A percentile compares a stretch with the other conserved stretches of the same genome.
These are phyloP conservation scores for Byssochlamys sp. DNA, from an alignment of 2,329 filamentous ascomycete species.

Conservation along the genomic window DNA sequence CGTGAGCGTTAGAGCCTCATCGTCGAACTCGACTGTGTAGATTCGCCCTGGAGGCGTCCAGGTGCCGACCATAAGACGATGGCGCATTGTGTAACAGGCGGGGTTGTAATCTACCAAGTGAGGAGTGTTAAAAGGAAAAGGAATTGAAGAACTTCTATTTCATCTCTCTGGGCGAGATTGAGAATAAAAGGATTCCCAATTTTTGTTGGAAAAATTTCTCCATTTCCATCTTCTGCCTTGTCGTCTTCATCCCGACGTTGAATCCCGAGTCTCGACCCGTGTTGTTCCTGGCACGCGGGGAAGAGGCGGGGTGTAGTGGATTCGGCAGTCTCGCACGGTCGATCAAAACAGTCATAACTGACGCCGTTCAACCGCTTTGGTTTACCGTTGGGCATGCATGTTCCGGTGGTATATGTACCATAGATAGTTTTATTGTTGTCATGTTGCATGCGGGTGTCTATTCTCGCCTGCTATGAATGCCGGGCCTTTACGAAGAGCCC, in stretches of 20 bases:
- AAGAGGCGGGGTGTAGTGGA: background rate
- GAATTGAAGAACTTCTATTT: background rate
- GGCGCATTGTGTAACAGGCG: conserved; percentile 50
- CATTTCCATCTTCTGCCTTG: background rate
- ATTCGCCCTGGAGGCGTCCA: conserved; percentile 86
- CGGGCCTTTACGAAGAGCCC: no score
- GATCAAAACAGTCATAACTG: background rate
- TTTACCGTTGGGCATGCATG: background rate
- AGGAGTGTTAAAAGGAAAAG: background rate
- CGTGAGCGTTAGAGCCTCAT: conserved; percentile 63
- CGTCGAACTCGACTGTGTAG: conserved; percentile 80
- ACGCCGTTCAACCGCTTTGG: background rate
- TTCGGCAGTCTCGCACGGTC: background rate
- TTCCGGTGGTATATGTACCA: background rate
- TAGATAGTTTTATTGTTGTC: background rate
- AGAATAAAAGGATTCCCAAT: background rate
- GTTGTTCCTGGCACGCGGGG: background rate
- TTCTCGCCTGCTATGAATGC: no score
- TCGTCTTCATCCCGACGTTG: background rate
- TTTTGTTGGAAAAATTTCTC: background rate
- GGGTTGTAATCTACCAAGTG: background rate
- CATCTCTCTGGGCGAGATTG: background rate
- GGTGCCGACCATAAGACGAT: conserved; percentile 85
- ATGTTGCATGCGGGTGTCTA: no score
- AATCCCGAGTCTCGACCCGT: background rate